Evolutionary conservation across 139 green algal species (phyloP), one percentile per base, ranked within the genome.

Genomic region (Chlorella sp.): DNA sequence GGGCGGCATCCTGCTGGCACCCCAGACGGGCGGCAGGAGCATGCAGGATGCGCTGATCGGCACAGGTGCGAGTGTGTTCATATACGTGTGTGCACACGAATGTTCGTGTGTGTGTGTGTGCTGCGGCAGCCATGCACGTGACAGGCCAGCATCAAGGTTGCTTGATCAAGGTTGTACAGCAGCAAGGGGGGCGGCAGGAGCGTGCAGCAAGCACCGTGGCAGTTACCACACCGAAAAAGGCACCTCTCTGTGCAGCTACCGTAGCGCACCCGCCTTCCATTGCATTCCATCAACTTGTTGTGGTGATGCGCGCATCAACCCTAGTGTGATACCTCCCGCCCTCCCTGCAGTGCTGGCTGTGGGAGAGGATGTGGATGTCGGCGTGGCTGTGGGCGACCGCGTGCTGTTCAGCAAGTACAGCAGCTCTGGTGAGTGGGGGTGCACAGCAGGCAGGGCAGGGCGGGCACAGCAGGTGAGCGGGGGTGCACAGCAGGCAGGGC

Each of bases 371-470:
- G 89, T 92, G 32, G 89, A 94, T 15, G 15, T 92, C n/a, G 81
- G 81, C 39, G 86, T 95, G 40, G 90, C 87, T 26, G 88, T 76
- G 30, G 93, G 93, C 71, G 91, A 94, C 89, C 90, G 68, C 32
- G 91, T 96, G 14, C 69, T 96, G 30, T 96, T 94, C 89, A 90
- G 61, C 78, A 96, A 95, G 90, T 95, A 95, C 89, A 92, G 91
- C 64, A 91, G 92, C 42, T 88, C 84, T 26, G 84, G 84, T 88
- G 84, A 30, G 81, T 66, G 28, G 11, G 24, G 24, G 24, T 4
- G 66, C 66, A 73, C 24, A 30, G 26, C 24, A 73, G 66, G 24
- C 22, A 14, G 66, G 66, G 66, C 66, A 73, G 66, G 24, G 48
- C 48, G 48, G 48, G 48, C 48, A 89, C 57, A 91, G 92, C n/a